Evolutionary conservation across 768 basidiomycete species (phyloP), one percentile per base, ranked within the genome.

Genomic region (Phlebiopsis gigantea): DNA sequence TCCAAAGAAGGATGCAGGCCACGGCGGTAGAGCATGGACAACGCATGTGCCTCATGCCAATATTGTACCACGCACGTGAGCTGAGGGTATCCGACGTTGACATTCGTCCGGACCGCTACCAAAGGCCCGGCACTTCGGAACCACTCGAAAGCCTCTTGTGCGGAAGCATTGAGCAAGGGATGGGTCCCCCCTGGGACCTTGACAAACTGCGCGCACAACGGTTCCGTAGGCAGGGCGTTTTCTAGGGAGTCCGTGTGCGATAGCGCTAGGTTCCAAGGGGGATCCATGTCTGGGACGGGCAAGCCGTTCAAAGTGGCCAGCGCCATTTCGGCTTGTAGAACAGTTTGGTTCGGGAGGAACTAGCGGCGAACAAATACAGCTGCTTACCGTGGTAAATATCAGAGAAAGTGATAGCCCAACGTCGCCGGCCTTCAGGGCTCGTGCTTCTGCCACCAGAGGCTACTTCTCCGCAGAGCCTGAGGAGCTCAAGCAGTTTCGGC

Each of bases 321-420:
- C 1, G 57, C 57, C 57, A 58, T 58, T 45, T 58, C 57, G 15
- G 57, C 57, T 58, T 25, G 9, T 39, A 14, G 21, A 2, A 29
- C 1, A 5, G 12, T 6, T 8, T 39, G 14, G 8, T 14, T 4
- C 4, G n/a, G 9, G 26, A 34, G 14, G 14, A 34, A 14, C 14
- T 34, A 7, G 8, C 22, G 14, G 21, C 12, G 31, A n/a, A 34
- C 31, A n/a, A 4, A 22, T 21, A 12, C 9, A 31, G n/a, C n/a
- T n/a, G n/a, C 56, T 24, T 28, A 50, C 56, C 47, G 19, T 50
- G 25, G 25, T 46, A 44, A 12, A 57, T 10, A 25, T 30, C n/a
- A n/a, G 17, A 26, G 21, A 57, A 57, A 4, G 17, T 17, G 1
- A 57, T 15, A 1, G 34, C 22, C 46, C 47, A 57, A n/a, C 41